Base-by-base conservation (phyloP, 169 alveolate genomes). In the Cystoisospora suis region DNA sequence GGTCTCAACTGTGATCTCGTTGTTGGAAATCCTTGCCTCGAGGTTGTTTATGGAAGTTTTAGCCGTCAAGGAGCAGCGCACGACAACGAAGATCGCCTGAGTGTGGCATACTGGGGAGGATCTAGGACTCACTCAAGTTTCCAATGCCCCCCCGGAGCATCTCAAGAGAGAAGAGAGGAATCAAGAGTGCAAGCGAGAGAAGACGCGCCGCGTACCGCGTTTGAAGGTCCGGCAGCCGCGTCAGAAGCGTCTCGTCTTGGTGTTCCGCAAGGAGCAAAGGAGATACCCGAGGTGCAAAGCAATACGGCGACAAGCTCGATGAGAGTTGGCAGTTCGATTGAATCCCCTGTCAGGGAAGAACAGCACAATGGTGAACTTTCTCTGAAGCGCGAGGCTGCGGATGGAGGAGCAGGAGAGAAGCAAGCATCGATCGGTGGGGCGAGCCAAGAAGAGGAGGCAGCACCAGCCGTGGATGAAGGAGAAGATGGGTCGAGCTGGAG, bases 81-180 rank as follows among this genome's bases (percentile, higher is more conserved):
- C 69, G 90, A 86, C 59, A 65, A 59, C 83, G 90, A 59, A 17
- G 90, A 59, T 53, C 75, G 90, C n/a, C 23, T 86, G 2, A 65
- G 90, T 32, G 47, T 65, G 32, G 83, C 70, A 9, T 45, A 36
- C 42, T 88, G 87, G 80, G 88, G 88, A n/a, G 77, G 80, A 45
- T 6, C 36, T 46, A 53, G 65, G 23, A 23, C 29, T 15, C 12
- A 53, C 29, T 15, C 29, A 53, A 53, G 65, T 15, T 15, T 15
- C 29, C 65, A 23, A 53, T 15, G 65, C 65, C 12, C 29, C 49
- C 46, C 58, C 38, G n/a, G n/a, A n/a, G n/a, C n/a, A n/a, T n/a
- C n/a, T n/a, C n/a, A n/a, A n/a, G n/a, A n/a, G n/a, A n/a, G n/a
- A n/a, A n/a, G n/a, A n/a, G n/a, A n/a, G n/a, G n/a, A n/a, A n/a